Percentiles rank a stretch among this genome's conserved stretches.
Conservation (phyloP, 768 basidiomycete species). For the Rhizopogon vinicolor region DNA sequence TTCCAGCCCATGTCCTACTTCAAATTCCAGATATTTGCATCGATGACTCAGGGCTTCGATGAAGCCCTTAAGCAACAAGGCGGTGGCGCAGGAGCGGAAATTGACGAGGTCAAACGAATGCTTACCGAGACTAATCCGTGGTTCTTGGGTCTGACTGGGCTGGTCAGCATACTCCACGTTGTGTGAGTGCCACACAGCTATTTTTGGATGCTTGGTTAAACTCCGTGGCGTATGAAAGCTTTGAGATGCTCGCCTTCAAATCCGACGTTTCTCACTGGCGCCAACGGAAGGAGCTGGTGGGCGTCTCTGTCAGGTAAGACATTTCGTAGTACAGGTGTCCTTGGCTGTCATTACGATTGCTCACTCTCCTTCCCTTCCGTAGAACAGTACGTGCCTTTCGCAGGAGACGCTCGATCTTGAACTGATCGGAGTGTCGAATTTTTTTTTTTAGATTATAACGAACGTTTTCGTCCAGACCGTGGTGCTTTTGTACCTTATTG, state of each 20-base stretch:
- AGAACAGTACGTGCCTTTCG: conserved; percentile 48
- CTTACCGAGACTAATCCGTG: conserved; percentile 84
- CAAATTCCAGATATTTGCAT: conserved; percentile 85
- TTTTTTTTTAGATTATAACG: conserved; percentile 58
- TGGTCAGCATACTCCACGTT: conserved; percentile 85
- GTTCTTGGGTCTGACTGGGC: conserved; percentile 77
- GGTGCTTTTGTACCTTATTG: conserved; percentile 89
- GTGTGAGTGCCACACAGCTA: conserved; percentile 48
- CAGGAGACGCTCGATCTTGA: conserved; percentile 5
- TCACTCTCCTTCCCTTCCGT: conserved; percentile 13
- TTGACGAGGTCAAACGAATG: conserved; percentile 97
- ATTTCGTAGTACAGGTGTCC: conserved; percentile 7
- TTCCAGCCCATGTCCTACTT: conserved; percentile 83
- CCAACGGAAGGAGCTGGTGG: conserved; percentile 90
- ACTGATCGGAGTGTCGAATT: conserved; percentile 8
- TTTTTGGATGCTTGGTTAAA: conserved; percentile 6
- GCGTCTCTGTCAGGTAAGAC: conserved; percentile 84
- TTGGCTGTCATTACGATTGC: conserved; percentile 11
- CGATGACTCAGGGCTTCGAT: conserved; percentile 82
- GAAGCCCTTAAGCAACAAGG: conserved; percentile 80
- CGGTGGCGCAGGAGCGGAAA: conserved; percentile 55
- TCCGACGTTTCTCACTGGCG: conserved; percentile 95
- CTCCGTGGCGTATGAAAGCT: conserved; percentile 38
- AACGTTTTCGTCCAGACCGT: conserved; percentile 93
- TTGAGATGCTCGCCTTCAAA: conserved; percentile 95